Conservation (phyloP, 345 rosid species). For the Aegle marmelos region DNA sequence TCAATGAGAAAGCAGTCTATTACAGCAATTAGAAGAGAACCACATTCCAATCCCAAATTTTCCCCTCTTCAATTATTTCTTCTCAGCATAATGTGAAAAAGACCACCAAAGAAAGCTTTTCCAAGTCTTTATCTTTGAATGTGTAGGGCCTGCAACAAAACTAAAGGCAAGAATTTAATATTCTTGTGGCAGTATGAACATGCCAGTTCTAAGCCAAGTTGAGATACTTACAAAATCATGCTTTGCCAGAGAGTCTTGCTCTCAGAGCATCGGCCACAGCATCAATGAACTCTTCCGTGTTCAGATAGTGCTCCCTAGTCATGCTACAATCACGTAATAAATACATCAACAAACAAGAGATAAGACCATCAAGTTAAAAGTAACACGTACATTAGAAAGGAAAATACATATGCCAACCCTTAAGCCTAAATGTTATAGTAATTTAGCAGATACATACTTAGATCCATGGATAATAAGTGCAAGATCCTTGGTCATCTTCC, state of each 20-base stretch:
- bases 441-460: constrained; percentile 38
- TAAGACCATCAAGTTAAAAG: background rate
- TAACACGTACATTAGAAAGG: background rate
- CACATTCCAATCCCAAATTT: background rate
- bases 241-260: constrained; percentile 48
- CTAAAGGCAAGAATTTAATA: too few relatives aligned
- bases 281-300: constrained; percentile 95
- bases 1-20: background rate
- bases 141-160: background rate
- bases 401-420: background rate
- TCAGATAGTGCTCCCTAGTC: constrained; percentile 69
- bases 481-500: constrained; percentile 99
- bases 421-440: background rate
- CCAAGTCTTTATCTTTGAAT: background rate
- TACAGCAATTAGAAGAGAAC: background rate
- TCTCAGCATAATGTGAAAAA: background rate
- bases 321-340: constrained; percentile 42
- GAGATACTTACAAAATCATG: constrained; percentile 21
- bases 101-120: background rate
- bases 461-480: constrained; percentile 86
- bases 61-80: background rate
- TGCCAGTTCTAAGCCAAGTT: background rate
- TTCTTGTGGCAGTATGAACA: background rate
- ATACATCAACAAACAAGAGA: background rate
- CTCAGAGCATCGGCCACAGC: constrained; percentile 80